phyloP scores from a whole-genome alignment of 768 basidiomycete species.

The Russula dissimulans region DNA sequence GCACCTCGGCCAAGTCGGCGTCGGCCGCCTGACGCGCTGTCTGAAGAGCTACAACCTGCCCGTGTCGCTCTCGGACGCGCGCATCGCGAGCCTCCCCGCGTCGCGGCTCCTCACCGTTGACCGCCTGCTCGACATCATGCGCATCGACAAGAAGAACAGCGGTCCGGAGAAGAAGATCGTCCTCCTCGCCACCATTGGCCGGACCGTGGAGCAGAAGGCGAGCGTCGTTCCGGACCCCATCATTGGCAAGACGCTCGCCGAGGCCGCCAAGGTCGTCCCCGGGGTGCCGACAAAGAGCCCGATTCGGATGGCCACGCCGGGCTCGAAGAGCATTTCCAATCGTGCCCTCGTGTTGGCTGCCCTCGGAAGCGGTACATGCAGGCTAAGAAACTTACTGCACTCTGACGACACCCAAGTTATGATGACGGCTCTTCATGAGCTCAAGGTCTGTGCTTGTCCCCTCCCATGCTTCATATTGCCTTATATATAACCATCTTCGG shows the following conservation, averaged over 20 bases:
- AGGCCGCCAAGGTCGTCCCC: conserved; percentile 68
- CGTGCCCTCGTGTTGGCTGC: conserved; percentile 90
- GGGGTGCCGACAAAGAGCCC: conserved; percentile 45
- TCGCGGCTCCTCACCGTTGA: conserved; percentile 69
- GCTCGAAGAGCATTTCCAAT: conserved; percentile 95
- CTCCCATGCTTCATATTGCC: background rate
- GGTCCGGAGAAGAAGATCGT: conserved; percentile 92
- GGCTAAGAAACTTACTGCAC: conserved; percentile 83
- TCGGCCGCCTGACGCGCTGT: conserved; percentile 81
- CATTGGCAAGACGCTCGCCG: conserved; percentile 74
- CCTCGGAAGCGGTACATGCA: conserved; percentile 79
- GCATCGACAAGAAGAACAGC: conserved; percentile 96
- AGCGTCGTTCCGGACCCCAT: conserved; percentile 73
- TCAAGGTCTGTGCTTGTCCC: conserved; percentile 48
- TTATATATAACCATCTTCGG: background rate
- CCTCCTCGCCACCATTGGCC: conserved; percentile 82
- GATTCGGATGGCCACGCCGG: conserved; percentile 82
- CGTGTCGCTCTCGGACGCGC: conserved; percentile 66
- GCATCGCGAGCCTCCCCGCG: conserved; percentile 62
- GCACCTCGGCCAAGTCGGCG: conserved; percentile 80
- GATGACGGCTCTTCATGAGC: conserved; percentile 87
- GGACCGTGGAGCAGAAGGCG: conserved; percentile 86
- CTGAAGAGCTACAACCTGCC: conserved; percentile 90
- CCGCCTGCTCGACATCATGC: conserved; percentile 74
- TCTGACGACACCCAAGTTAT: conserved; percentile 99